These are phyloP conservation scores for Stephania japonica DNA, from an alignment of 164 flowering plant species.

Conservation along the genomic window DNA sequence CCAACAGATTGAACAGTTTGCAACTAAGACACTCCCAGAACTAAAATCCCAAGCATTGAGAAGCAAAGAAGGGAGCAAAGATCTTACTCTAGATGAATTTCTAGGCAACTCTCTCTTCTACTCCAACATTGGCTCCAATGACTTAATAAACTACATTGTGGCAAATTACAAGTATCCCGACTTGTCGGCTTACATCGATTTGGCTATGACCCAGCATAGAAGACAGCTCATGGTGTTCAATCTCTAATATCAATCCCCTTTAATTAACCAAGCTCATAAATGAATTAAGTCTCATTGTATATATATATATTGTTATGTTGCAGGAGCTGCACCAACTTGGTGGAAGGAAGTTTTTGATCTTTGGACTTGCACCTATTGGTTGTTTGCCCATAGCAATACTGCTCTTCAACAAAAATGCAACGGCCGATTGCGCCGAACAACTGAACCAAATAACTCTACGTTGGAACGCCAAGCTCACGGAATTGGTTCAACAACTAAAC, in stretches of 20 bases:
- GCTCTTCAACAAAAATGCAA: background rate
- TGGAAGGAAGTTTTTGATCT: conserved; percentile 11
- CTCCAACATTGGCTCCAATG: conserved; percentile 13
- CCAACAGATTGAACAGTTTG: conserved; percentile 7
- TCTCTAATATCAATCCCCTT: background rate
- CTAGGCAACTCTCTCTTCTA: conserved; percentile 13
- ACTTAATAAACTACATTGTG: conserved; percentile 2
- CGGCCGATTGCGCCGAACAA: background rate
- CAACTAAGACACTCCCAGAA: background rate
- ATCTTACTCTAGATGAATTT: background rate
- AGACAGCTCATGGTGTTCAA: conserved; percentile 12
- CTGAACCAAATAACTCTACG: background rate
- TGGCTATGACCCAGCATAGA: background rate
- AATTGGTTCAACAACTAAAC: conserved; percentile 4
- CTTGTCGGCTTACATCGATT: background rate
- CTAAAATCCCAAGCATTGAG: background rate
- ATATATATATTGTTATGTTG: background rate
- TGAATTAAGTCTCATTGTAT: too few species aligned
- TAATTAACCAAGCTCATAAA: background rate
- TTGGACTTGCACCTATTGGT: conserved; percentile 14
- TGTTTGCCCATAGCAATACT: conserved; percentile 5
- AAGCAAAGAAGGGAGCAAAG: background rate
- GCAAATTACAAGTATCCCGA: background rate
- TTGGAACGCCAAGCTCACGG: conserved; percentile 4
- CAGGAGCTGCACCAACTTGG: conserved; percentile 10